Evolutionary conservation across 2,329 filamentous ascomycete species (phyloP).

Genomic region (Rhexocercosporidium sp.): DNA sequence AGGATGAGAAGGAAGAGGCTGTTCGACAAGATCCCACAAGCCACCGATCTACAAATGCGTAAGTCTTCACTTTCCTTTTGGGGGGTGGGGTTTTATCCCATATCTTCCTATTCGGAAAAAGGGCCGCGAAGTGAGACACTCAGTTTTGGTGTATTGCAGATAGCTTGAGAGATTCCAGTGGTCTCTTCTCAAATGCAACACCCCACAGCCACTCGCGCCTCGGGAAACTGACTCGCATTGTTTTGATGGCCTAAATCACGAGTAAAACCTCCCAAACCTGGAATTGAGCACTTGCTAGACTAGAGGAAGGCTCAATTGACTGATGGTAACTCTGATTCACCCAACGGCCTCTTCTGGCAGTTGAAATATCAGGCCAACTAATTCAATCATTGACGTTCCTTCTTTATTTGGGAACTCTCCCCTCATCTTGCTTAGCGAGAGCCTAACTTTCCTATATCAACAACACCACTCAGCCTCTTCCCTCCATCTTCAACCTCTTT

Average conservation of each 20-base stretch:
- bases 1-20: slow-evolving; percentile 82
- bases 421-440: background rate
- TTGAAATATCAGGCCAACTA: background rate
- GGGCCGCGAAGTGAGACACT: background rate
- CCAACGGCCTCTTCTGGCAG: background rate
- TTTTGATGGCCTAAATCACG: background rate
- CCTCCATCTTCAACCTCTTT: background rate
- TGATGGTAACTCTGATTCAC: background rate
- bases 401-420: background rate
- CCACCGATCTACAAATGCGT: slow-evolving; percentile 78
- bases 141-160: background rate
- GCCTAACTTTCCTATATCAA: slow-evolving; percentile 9
- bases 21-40: slow-evolving; percentile 72
- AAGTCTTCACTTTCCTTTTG: slow-evolving; percentile 53
- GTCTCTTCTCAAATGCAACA: background rate
- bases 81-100: background rate
- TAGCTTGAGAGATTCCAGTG: background rate
- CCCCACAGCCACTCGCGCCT: background rate
- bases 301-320: background rate
- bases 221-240: background rate
- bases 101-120: background rate
- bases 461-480: background rate
- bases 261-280: background rate
- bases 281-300: background rate
- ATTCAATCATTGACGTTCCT: background rate